Base-by-base conservation (phyloP, 164 flowering plant species). In the Chimonanthus praecox region DNA sequence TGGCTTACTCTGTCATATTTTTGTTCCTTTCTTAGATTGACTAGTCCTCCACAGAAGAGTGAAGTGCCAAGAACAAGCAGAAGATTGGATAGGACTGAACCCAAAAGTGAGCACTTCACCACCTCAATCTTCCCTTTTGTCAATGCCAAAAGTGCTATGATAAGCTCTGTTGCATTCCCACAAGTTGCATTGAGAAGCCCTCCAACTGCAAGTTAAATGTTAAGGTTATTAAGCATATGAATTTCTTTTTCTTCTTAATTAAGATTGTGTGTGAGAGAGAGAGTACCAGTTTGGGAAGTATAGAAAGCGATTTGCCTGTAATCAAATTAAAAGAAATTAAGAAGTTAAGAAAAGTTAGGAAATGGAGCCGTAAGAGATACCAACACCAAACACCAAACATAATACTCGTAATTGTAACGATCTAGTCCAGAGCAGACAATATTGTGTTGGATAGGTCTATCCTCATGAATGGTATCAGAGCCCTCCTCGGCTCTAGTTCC, bases 121-220 rank as follows among this genome's bases (percentile, higher is more conserved):
- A 95, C 89, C 2, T 67, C 87, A 44, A 93, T 81, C 80, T 95
- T 92, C 13, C 76, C 73, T 21, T 84, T 76, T 43, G 45, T 3
- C 0, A 93, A 79, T 4, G 99, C 99, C 60, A 93, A 79, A 16
- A 93, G 71, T n/a, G 99, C 93, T 69, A 95, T 93, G 60, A 93
- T 93, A 1, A 93, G 89, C 84, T 95, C 98, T 21, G 99, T 91
- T 0, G 89, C 98, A 83, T 94, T 94, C n/a, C 99, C 98, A 77
- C 98, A 94, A 21, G 98, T 92, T 77, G 98, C 99, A 85, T 95
- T 95, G 18, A 95, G 78, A 8, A 95, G 90, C 60, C 99, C 99
- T 51, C 99, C 99, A 72, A 93, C 99, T 95, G 88, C 67, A 74
- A 58, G 16, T 20, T n/a, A 64, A 47, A 62, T 5, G 7, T 15